These are phyloP conservation scores for Trametes maxima DNA, from an alignment of 768 basidiomycete species.

Conservation along the genomic window DNA sequence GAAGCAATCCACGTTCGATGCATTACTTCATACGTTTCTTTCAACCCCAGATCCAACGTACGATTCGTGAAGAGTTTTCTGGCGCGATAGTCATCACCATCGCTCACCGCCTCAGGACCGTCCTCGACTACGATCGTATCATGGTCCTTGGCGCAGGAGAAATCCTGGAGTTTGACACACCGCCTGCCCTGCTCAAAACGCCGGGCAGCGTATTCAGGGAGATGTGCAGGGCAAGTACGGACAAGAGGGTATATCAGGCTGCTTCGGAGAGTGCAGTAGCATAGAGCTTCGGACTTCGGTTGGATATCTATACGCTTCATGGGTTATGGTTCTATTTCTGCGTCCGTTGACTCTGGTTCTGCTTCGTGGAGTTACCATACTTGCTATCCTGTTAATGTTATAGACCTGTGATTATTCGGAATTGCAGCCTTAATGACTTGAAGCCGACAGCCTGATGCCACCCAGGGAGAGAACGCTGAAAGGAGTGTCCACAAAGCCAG, in stretches of 20 bases:
- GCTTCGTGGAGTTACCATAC: no score
- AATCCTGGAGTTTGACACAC: constrained; percentile 77
- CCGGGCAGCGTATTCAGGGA: constrained; percentile 63
- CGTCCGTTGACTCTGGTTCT: no score
- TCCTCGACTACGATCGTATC: constrained; percentile 75
- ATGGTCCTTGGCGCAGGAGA: constrained; percentile 73
- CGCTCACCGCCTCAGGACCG: constrained; percentile 77
- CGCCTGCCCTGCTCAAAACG: constrained; percentile 53
- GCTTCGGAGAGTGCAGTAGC: constrained; percentile 1
- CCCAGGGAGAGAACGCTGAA: not conserved
- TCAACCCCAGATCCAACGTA: constrained; percentile 61
- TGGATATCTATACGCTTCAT: no score
- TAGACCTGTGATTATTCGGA: not conserved
- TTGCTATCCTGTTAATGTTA: not conserved
- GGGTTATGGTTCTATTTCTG: no score
- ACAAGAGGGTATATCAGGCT: constrained; percentile 22
- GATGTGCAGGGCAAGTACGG: constrained; percentile 64
- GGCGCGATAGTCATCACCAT: constrained; percentile 81
- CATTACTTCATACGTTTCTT: not conserved
- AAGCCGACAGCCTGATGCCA: not conserved
- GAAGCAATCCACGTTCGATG: no score
- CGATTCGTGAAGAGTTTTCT: constrained; percentile 71
- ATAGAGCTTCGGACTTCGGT: not conserved
- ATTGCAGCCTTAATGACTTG: no score
- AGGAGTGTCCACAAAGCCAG: not conserved